Base-by-base conservation (phyloP, 805 yeast species). In the Yarrowia sp. region DNA sequence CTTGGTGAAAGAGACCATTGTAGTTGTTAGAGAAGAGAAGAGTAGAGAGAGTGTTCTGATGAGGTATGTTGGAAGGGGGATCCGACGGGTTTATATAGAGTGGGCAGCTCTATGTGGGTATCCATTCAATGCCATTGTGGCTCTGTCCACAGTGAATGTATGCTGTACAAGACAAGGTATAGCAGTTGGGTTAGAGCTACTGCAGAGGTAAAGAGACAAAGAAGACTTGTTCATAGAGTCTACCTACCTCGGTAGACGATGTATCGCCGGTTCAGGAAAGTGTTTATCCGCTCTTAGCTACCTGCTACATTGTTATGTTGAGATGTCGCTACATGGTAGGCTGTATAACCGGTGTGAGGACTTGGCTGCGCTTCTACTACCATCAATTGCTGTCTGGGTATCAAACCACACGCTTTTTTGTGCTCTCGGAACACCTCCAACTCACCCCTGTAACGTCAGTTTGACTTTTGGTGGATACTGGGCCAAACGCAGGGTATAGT, bases 1-100 rank as follows among this genome's bases (percentile, higher is more conserved):
- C 47, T 55, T 58, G 35, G 64, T 35, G 51, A 58, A 33, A n/a
- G 50, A 32, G 51, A 58, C 64, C 64, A 58, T 58, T 43, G 64
- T 17, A 13, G 41, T 32, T 41, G 4, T 43, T 18, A 3, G 28
- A 22, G 64, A 8, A 32, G 13, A 42, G 60, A 39, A 36, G 45
- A 50, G 43, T 32, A 17, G 17, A 33, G 14, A n/a, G 15, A 22
- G 55, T 17, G 15, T 32, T 17, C 31, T 33, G 55, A 11, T 5
- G n/a, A 15, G 38, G 13, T 35, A 35, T 9, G 14, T 48, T 4
- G 17, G 31, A 9, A 13, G 41, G 32, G 41, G 41, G 32, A 17
- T 8, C 18, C 11, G 6, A 5, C n/a, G 18, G 55, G 55, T 48
- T 48, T 48, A 48, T 48, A 48, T 48, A 48, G 41, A 15, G 18